Base-by-base conservation (phyloP, 805 yeast genomes). In the Myxozyma mucilagina region DNA sequence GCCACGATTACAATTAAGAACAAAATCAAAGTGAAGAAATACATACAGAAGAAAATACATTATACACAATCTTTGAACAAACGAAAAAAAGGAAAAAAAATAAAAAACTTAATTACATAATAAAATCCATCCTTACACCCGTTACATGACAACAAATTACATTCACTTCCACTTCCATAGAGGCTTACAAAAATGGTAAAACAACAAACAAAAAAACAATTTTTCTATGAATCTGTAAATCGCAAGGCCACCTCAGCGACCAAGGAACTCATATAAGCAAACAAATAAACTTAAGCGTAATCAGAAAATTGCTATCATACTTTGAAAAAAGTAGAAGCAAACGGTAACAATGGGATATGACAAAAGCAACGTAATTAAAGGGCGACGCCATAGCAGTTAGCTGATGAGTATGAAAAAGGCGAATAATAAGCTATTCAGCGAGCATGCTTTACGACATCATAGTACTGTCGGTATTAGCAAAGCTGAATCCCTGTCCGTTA, bases 401-500 rank as follows among this genome's bases (percentile, higher is more conserved):
- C 6, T 14, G 44, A 48, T 10, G 42, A 48, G 14, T 35, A 4
- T 35, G 31, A 29, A 35, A 32, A 48, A 32, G 18, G 31, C 20
- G 29, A 44, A 18, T 14, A 24, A 24, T n/a, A n/a, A 18, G 11
- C 48, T 36, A 31, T 20, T 3, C 6, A 32, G 11, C 10, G 18
- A 8, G 43, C 7, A 14, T 38, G 6, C n/a, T 50, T 41, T 44
- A 57, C 13, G 57, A 56, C 54, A 49, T 43, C 63, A 57, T 56
- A 11, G 61, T 52, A 41, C 43, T 60, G 24, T 58, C 59, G 32
- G 47, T 50, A 53, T 49, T 51, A 31, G 49, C 59, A 48, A 83
- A 84, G 67, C 81, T 79, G 73, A 83, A 84, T 59, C 80, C 80
- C 56, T 77, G 78, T 68, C 78, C 80, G 65, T 47, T 61, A 29